These are phyloP conservation scores for Pluteus cervinus DNA, from an alignment of 768 basidiomycete genomes.

Conservation along the genomic window DNA sequence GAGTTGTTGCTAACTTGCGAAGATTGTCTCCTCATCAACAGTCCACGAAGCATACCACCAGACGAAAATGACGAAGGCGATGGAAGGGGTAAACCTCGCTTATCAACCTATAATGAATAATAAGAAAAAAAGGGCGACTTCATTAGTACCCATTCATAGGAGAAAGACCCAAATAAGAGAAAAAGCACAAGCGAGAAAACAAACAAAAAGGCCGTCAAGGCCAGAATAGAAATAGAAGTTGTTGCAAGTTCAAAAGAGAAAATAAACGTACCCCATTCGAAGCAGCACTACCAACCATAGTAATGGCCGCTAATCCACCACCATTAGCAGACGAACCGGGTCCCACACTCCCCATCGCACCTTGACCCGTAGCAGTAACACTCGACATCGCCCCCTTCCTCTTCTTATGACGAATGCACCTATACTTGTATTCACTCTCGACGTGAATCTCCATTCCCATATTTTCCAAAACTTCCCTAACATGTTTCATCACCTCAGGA, in stretches of 20 bases:
- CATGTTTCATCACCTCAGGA: conserved; percentile 82
- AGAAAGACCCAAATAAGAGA: not conserved
- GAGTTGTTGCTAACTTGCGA: conserved; percentile 63
- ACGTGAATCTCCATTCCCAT: conserved; percentile 89
- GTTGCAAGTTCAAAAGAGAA: too few species aligned
- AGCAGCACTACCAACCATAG: conserved; percentile 75
- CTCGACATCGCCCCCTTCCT: conserved; percentile 44
- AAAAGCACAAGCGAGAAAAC: conserved; percentile 4
- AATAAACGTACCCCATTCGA: conserved; percentile 71
- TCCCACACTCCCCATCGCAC: conserved; percentile 24
- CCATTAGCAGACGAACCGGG: conserved; percentile 20
- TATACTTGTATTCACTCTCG: conserved; percentile 88
- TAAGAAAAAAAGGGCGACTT: too few species aligned
- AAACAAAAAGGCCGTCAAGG: not conserved
- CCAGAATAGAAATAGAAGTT: conserved; percentile 1
- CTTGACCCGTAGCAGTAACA: conserved; percentile 38
- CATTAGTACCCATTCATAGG: not conserved
- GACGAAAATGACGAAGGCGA: conserved; percentile 64
- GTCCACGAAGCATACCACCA: conserved; percentile 78
- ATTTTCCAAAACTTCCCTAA: conserved; percentile 69
- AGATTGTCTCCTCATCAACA: conserved; percentile 87
- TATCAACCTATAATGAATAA: conserved; percentile 68
- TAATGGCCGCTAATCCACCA: conserved; percentile 63
- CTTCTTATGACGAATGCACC: conserved; percentile 77
- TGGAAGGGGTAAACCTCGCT: conserved; percentile 81